phyloP scores from a whole-genome alignment of 805 yeast genomes.

The Monosporozyma unispora region DNA sequence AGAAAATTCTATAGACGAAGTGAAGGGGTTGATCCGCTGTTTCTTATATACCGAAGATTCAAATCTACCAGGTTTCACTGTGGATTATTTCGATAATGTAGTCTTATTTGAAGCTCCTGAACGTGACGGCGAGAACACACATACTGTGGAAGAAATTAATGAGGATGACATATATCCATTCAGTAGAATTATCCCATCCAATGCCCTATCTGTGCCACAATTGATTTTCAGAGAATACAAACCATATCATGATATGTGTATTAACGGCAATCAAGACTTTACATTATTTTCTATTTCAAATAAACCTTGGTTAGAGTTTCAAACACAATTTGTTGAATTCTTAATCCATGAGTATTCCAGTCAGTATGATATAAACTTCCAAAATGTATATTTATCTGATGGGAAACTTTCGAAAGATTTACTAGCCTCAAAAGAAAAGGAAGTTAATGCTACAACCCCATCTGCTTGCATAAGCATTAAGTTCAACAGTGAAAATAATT shows the following conservation, averaged over 20 bases:
- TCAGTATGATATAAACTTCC: conserved; percentile 14
- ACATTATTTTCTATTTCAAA: conserved; percentile 19
- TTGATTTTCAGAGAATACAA: conserved; percentile 21
- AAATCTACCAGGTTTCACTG: not conserved
- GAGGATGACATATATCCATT: conserved; percentile 8
- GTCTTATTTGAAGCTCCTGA: conserved; percentile 1
- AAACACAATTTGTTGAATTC: conserved; percentile 13
- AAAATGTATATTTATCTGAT: conserved; percentile 23
- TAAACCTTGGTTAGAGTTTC: conserved; percentile 11
- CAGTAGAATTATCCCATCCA: conserved; percentile 19
- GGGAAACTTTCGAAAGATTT: conserved; percentile 8
- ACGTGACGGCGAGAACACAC: not conserved
- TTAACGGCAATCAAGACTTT: conserved; percentile 15
- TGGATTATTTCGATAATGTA: conserved; percentile 14
- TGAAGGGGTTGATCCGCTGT: conserved; percentile 29
- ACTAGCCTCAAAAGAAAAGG: not conserved
- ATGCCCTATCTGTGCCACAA: conserved; percentile 13
- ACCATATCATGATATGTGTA: conserved; percentile 23
- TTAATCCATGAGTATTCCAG: conserved; percentile 10
- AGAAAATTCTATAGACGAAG: conserved; percentile 42
- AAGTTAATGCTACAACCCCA: not conserved
- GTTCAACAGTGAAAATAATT: not conserved
- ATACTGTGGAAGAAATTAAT: not conserved
- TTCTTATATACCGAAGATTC: conserved; percentile 17
- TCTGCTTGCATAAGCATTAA: conserved; percentile 1